Evolutionary conservation across 2,329 filamentous ascomycete genomes (phyloP), one percentile per base, ranked within the genome.

Genomic region (Cladosporium sp.): DNA sequence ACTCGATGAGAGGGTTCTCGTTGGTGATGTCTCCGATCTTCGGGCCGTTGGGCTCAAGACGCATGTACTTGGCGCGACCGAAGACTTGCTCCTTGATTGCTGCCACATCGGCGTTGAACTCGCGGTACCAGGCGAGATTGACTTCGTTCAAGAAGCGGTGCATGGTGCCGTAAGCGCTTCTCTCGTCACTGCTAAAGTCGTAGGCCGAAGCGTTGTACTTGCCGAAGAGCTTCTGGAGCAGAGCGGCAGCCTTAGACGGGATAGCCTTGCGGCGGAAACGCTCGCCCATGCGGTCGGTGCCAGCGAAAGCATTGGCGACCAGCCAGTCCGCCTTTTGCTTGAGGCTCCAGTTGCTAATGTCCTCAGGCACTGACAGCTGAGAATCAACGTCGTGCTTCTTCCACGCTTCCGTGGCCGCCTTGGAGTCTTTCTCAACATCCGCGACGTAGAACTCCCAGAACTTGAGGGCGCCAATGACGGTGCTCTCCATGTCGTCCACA

Each of bases 391-490:
- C 72, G 16, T 83, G 85, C 28, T 74, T 73, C 33, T 77, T 75
- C 89, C 92, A 97, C 1, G 84, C 78, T 41, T 86, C 77, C 2
- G 93, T 69, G 33, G 86, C 82, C 6, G 81, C 81, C 57, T 85
- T 78, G 4, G 83, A 78, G 65, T 92, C 82, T 31, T 80, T 76
- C 53, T 92, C 83, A 3, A 93, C 84, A 63, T 97, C 82, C 53
- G 95, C 74, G 13, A 86, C 83, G 66, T 96, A 98, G 73, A 86
- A 98, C 67, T 98, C 88, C 93, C 93, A 98, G 1, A 98, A 78
- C 45, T 84, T 84, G 56, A 92, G 82, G 38, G 82, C 79, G 22
- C 81, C 81, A 64, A 98, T 81, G 34, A 93, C 89, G 50, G 90
- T 80, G 16, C 81, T 81, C 69, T 93, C 95, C 63, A 95, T 80